Evolutionary conservation across 495 filamentous ascomycete species (phyloP).

Genomic region (Choiromyces venosus): DNA sequence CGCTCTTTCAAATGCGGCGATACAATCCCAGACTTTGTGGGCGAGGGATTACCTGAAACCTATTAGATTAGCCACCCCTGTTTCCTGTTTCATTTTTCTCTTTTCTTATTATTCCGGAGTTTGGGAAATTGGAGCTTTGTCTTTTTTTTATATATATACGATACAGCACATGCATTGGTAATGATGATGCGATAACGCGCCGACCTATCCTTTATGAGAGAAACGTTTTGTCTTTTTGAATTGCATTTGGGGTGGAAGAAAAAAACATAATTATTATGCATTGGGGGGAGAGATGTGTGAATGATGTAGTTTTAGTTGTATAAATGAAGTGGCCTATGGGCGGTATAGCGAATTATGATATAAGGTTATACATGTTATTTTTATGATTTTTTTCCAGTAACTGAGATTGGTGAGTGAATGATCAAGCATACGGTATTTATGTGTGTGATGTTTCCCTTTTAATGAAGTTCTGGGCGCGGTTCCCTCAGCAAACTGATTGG

Average conservation of each 20-base stretch:
- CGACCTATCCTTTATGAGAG: not conserved
- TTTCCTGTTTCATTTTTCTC: not conserved
- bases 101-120: not conserved
- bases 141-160: not conserved
- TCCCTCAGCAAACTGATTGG: too few species aligned
- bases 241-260: not conserved
- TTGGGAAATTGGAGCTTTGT: not conserved
- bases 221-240: not conserved
- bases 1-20: conserved; percentile 68
- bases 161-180: not conserved
- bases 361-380: not conserved
- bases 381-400: not conserved
- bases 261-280: not conserved
- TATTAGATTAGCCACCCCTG: conserved; percentile 49
- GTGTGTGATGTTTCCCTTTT: too few species aligned
- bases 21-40: conserved; percentile 64
- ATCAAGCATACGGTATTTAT: not conserved
- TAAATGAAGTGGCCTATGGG: not conserved
- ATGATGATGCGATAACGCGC: not conserved
- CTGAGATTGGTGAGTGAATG: not conserved
- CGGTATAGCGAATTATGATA: not conserved
- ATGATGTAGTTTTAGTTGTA: conserved; percentile 4
- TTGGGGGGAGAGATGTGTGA: not conserved
- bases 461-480: not conserved
- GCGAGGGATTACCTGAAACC: conserved; percentile 57